Evolutionary conservation across 192 early-diverging fungal species (phyloP).

Genomic region (Linnemannia exigua): DNA sequence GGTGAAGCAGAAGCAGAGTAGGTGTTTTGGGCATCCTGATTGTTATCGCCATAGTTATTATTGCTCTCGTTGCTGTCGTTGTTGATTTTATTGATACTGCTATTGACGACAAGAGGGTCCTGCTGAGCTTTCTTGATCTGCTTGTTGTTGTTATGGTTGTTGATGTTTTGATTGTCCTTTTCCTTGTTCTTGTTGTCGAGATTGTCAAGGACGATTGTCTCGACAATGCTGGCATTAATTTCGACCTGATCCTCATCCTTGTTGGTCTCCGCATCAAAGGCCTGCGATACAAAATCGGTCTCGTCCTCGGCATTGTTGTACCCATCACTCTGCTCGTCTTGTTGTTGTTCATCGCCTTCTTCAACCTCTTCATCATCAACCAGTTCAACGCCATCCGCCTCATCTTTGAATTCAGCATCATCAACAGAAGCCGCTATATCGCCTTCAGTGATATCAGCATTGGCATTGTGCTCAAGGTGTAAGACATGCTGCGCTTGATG

Average conservation of each 20-base stretch:
- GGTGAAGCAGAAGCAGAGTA: neutral
- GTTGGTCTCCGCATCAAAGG: neutral
- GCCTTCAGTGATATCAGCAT: no score
- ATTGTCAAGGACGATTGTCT: neutral
- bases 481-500: neutral
- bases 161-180: neutral
- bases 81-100: no score
- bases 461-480: neutral
- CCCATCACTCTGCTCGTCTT: neutral
- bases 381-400: neutral
- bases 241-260: neutral
- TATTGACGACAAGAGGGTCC: neutral
- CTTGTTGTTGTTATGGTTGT: neutral
- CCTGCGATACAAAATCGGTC: constrained; percentile 9
- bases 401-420: neutral
- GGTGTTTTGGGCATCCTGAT: neutral
- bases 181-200: neutral
- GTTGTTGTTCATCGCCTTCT: neutral
- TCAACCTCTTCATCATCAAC: neutral
- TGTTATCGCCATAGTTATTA: neutral
- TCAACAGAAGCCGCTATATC: neutral
- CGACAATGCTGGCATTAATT: neutral
- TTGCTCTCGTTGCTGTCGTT: no score
- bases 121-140: neutral
- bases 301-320: neutral